Evolutionary conservation across 805 yeast genomes (phyloP).

Genomic region (Hanseniaspora taiwanica): DNA sequence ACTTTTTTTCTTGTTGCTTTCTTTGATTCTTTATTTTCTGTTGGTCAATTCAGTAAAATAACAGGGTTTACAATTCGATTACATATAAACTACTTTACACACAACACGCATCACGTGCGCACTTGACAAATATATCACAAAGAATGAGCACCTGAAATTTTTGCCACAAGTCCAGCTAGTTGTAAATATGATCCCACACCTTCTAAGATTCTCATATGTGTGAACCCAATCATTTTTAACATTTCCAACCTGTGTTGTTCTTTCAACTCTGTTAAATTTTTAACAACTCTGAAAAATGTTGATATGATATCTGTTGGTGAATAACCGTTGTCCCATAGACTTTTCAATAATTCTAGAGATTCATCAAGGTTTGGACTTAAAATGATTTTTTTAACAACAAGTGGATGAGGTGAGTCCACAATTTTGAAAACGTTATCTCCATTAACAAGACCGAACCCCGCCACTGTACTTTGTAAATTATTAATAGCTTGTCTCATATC

Average conservation of each 20-base stretch:
- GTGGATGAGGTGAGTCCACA: conserved; percentile 93
- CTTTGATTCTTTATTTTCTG: too few species aligned
- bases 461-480: conserved; percentile 83
- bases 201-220: conserved; percentile 85
- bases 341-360: conserved; percentile 44
- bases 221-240: conserved; percentile 76
- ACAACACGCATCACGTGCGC: neutral
- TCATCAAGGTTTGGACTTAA: conserved; percentile 45
- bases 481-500: conserved; percentile 98
- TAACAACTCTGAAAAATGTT: conserved; percentile 79
- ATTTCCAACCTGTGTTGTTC: conserved; percentile 64
- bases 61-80: too few species aligned
- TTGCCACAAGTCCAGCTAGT: conserved; percentile 69
- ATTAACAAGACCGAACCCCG: conserved; percentile 86
- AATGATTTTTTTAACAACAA: conserved; percentile 62
- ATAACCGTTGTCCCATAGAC: conserved; percentile 82
- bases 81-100: neutral
- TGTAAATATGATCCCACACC: conserved; percentile 87
- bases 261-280: conserved; percentile 51
- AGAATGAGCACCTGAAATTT: conserved; percentile 22
- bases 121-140: too few species aligned
- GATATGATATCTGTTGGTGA: conserved; percentile 87
- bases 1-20: too few species aligned
- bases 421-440: conserved; percentile 88
- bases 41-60: too few species aligned